A percentile compares a stretch with the other conserved stretches of the same genome.
These are phyloP conservation scores for Rheum nobile DNA, from an alignment of 148 eudicot genomes.

Conservation along the genomic window DNA sequence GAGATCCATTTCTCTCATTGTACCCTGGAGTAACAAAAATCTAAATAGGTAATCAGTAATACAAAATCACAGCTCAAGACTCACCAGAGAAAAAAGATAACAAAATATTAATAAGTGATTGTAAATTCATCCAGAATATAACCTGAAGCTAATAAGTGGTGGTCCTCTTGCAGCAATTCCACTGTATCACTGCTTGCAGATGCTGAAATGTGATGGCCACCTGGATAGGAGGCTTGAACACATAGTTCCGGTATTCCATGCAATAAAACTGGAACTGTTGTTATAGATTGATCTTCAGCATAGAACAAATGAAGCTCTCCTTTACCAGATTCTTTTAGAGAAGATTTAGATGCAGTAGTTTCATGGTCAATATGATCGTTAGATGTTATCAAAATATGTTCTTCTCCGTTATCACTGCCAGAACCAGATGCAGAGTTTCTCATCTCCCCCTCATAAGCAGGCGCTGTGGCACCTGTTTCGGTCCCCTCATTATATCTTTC, in stretches of 20 bases:
- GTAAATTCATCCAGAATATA: slow-evolving; percentile 12
- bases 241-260: slow-evolving; percentile 20
- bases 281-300: slow-evolving; percentile 22
- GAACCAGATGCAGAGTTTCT: slow-evolving; percentile 20
- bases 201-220: slow-evolving; percentile 17
- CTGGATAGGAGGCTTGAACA: slow-evolving; percentile 18
- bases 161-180: slow-evolving; percentile 16
- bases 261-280: slow-evolving; percentile 16
- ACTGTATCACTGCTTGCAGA: slow-evolving; percentile 15
- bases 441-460: slow-evolving; percentile 14
- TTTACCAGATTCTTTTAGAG: slow-evolving; percentile 21
- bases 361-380: slow-evolving; percentile 13
- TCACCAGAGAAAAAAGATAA: slow-evolving; percentile 2
- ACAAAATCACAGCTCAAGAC: not conserved
- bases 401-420: slow-evolving; percentile 6
- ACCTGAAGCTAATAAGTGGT: slow-evolving; percentile 37
- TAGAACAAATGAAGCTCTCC: slow-evolving; percentile 51
- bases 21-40: slow-evolving; percentile 23
- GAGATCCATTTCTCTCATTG: slow-evolving; percentile 22
- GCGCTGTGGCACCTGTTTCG: slow-evolving; percentile 17
- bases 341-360: slow-evolving; percentile 12
- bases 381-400: slow-evolving; percentile 15
- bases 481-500: slow-evolving; percentile 17
- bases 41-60: slow-evolving; percentile 9
- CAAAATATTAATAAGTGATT: slow-evolving; percentile 6